Evolutionary conservation across 2,329 filamentous ascomycete species (phyloP).

Genomic region (Boeremia lycopersici): DNA sequence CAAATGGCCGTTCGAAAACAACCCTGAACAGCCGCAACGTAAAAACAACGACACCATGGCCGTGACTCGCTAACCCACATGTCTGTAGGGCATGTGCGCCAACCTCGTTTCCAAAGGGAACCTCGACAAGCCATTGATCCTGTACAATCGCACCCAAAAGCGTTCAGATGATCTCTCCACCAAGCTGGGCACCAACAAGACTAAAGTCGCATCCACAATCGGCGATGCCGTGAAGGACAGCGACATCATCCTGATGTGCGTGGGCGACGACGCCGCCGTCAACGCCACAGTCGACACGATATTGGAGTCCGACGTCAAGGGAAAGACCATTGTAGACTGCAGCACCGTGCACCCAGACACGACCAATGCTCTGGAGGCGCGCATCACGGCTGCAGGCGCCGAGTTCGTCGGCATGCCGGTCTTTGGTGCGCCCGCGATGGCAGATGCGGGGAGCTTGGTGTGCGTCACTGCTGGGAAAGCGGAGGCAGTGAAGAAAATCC

Average conservation of each 20-base stretch:
- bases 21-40: not conserved
- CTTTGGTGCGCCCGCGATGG: slow-evolving; percentile 74
- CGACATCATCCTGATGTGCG: slow-evolving; percentile 81
- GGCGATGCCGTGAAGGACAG: slow-evolving; percentile 69
- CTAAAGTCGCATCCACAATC: slow-evolving; percentile 68
- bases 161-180: slow-evolving; percentile 68
- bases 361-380: slow-evolving; percentile 68
- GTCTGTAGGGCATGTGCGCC: slow-evolving; percentile 45
- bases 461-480: slow-evolving; percentile 73
- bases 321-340: slow-evolving; percentile 85
- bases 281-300: slow-evolving; percentile 65
- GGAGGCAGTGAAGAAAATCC: slow-evolving; percentile 65
- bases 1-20: not conserved
- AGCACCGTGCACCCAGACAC: slow-evolving; percentile 87
- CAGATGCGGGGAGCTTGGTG: slow-evolving; percentile 72
- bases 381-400: slow-evolving; percentile 64
- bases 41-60: not conserved
- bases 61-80: slow-evolving; percentile 5
- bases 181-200: slow-evolving; percentile 65
- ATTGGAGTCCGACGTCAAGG: slow-evolving; percentile 62
- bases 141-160: slow-evolving; percentile 79
- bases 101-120: slow-evolving; percentile 81
- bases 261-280: slow-evolving; percentile 78
- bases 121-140: slow-evolving; percentile 71
- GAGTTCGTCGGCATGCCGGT: slow-evolving; percentile 78